Conservation (phyloP, 169 alveolate genomes). For the Cryptosporidium viatorum region DNA sequence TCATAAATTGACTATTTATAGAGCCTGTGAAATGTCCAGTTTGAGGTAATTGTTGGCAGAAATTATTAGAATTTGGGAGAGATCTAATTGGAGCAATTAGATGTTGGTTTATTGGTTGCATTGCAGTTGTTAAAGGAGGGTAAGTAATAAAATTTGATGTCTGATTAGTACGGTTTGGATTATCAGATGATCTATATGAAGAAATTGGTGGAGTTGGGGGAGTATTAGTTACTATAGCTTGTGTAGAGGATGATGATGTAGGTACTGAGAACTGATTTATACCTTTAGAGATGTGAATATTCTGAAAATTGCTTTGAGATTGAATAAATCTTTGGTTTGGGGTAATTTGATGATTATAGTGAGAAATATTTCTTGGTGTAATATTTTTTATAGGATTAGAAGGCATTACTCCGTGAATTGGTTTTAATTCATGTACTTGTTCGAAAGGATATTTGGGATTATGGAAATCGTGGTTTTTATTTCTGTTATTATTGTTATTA, state of each 20-base stretch:
- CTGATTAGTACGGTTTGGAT: background rate
- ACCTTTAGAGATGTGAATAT: background rate
- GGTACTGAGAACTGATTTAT: background rate
- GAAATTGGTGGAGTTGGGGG: slow-evolving; percentile 14
- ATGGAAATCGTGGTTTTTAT: background rate
- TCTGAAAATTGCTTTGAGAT: background rate
- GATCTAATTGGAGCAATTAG: slow-evolving; percentile 37
- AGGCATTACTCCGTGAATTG: background rate
- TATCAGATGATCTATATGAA: background rate
- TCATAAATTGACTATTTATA: background rate
- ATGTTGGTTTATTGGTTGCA: slow-evolving; percentile 22
- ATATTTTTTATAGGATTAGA: slow-evolving; percentile 1
- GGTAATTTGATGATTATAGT: background rate
- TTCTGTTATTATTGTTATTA: background rate
- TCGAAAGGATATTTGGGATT: background rate
- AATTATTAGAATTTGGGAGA: slow-evolving; percentile 36
- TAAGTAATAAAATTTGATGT: background rate
- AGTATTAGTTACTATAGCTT: background rate
- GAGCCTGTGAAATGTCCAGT: background rate
- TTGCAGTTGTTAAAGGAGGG: slow-evolving; percentile 9
- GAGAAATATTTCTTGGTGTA: background rate
- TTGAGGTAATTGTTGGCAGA: background rate
- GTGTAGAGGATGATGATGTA: background rate
- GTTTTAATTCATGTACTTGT: background rate
- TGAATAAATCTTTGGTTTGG: background rate